These are phyloP conservation scores for Herpetomonas samuelpessoai DNA, from an alignment of 208 protist species.

Conservation along the genomic window DNA sequence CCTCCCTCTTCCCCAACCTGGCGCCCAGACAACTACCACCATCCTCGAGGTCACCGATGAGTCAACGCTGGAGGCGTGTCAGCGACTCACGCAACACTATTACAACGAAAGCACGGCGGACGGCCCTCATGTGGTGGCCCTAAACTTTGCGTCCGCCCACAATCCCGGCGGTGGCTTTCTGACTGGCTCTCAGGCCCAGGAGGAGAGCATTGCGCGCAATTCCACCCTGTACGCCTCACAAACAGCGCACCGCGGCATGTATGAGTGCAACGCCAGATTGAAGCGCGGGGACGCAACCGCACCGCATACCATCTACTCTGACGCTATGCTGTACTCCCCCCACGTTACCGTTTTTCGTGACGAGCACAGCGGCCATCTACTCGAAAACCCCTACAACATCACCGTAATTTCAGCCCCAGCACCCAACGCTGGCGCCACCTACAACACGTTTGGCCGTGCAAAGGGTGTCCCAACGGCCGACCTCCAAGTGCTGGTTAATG, in stretches of 20 bases:
- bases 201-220: constrained; percentile 17
- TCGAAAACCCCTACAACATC: constrained; percentile 13
- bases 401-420: constrained; percentile 16
- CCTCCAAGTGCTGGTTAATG: constrained; percentile 8
- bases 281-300: background rate
- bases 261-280: constrained; percentile 10
- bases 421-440: constrained; percentile 19
- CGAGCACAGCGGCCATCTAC: constrained; percentile 8
- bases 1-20: background rate
- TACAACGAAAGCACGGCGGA: background rate
- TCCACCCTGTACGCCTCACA: constrained; percentile 20
- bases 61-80: constrained; percentile 12
- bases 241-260: constrained; percentile 9
- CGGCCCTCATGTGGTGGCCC: constrained; percentile 5
- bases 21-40: constrained; percentile 1
- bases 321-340: constrained; percentile 14
- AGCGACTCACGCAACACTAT: constrained; percentile 11
- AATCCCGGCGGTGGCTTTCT: constrained; percentile 21
- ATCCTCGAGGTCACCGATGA: constrained; percentile 17
- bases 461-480: background rate
- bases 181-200: constrained; percentile 15
- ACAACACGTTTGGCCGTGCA: background rate
- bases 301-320: constrained; percentile 18
- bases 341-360: constrained; percentile 17
- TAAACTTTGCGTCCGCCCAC: constrained; percentile 23